A percentile compares a stretch with the other conserved stretches of the same genome.
phyloP scores from a whole-genome alignment of 768 basidiomycete species.

The Auricularia cornea region DNA sequence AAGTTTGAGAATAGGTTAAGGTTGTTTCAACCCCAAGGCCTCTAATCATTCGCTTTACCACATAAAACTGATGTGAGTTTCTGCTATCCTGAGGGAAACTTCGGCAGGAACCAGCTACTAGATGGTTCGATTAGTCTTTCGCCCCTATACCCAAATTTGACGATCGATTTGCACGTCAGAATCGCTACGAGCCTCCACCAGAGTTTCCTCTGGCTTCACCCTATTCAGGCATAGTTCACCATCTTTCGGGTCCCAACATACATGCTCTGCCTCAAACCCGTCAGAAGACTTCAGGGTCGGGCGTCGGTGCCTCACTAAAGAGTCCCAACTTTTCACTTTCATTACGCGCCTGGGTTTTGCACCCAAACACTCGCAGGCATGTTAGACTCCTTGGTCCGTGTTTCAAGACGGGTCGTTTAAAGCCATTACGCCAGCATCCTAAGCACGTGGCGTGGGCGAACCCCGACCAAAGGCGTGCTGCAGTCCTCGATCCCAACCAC shows the following conservation, averaged over 20 bases:
- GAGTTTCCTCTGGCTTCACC: conserved; percentile 94
- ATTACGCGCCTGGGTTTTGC: conserved; percentile 60
- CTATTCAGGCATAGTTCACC: conserved; percentile 86
- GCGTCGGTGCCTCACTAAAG: conserved; percentile 62
- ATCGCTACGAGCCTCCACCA: conserved; percentile 93
- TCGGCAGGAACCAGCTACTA: conserved; percentile 90
- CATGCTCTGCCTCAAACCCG: conserved; percentile 72
- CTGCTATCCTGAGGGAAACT: conserved; percentile 77
- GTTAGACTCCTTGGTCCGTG: conserved; percentile 84
- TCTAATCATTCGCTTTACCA: conserved; percentile 84
- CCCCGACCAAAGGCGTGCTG: conserved; percentile 51
- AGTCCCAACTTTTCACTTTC: conserved; percentile 64
- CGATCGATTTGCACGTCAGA: conserved; percentile 96
- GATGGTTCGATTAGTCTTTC: conserved; percentile 95
- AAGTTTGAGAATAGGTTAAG: conserved; percentile 78
- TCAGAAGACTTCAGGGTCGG: conserved; percentile 67
- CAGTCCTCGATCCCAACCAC: conserved; percentile 52
- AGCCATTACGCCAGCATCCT: conserved; percentile 73
- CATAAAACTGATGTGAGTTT: conserved; percentile 50
- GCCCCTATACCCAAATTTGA: conserved; percentile 93
- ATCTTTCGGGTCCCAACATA: conserved; percentile 86
- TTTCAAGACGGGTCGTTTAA: conserved; percentile 78
- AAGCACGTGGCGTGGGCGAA: conserved; percentile 48
- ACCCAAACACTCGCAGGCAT: conserved; percentile 74
- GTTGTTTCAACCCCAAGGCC: conserved; percentile 82